These are phyloP conservation scores for Coffea humblotiana DNA, from an alignment of 305 asterid genomes.

Conservation along the genomic window DNA sequence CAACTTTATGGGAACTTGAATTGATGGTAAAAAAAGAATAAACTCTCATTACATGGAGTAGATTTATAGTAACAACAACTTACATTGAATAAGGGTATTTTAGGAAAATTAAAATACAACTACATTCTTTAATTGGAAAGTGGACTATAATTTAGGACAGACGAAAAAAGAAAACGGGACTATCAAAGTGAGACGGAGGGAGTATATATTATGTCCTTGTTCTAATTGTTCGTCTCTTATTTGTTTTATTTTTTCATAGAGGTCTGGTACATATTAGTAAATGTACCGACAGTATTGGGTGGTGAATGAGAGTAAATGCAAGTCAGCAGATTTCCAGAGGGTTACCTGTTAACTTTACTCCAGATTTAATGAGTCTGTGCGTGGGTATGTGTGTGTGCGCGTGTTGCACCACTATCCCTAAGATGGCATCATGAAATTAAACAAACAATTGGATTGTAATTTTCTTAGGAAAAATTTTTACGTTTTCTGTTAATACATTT, in stretches of 20 bases:
- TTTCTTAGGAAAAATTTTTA: too few species aligned
- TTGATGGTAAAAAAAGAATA: too few species aligned
- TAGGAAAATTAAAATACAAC: too few species aligned
- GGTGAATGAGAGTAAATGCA: conserved; percentile 31
- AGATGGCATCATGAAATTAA: background rate
- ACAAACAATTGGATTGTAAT: background rate
- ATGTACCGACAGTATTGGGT: conserved; percentile 20
- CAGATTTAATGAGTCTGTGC: background rate
- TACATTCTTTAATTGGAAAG: too few species aligned
- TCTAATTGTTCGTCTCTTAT: background rate
- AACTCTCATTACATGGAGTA: too few species aligned
- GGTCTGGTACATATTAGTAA: conserved; percentile 19
- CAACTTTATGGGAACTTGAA: too few species aligned
- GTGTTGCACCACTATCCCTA: background rate
- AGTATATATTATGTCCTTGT: background rate
- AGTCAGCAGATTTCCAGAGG: conserved; percentile 13
- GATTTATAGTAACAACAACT: too few species aligned
- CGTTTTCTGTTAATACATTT: too few species aligned
- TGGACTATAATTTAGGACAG: too few species aligned
- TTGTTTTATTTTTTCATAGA: background rate
- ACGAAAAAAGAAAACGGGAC: too few species aligned
- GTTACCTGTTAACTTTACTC: background rate
- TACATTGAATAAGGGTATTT: too few species aligned
- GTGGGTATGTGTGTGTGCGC: background rate
- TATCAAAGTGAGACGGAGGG: too few species aligned